These are phyloP conservation scores for Candida neerlandica DNA, from an alignment of 1,139 yeast species.

Conservation along the genomic window DNA sequence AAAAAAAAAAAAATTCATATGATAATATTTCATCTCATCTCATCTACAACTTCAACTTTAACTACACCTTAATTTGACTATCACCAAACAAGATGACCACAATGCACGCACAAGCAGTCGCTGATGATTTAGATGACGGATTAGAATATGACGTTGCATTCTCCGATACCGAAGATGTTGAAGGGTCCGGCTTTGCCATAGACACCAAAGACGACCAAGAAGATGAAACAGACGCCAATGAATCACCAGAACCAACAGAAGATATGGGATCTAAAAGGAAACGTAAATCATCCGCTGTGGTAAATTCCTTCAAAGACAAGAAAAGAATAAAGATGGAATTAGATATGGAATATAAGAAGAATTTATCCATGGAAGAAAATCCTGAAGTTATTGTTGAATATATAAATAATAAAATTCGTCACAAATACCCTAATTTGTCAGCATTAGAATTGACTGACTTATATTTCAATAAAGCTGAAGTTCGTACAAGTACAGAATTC, in stretches of 20 bases:
- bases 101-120: conserved; percentile 11
- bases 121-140: conserved; percentile 71
- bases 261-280: conserved; percentile 7
- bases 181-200: conserved; percentile 16
- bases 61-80: background rate
- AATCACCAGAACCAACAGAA: conserved; percentile 6
- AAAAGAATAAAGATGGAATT: conserved; percentile 62
- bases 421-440: conserved; percentile 57
- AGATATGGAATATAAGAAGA: conserved; percentile 53
- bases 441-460: conserved; percentile 64
- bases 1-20: background rate
- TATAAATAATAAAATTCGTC: conserved; percentile 54
- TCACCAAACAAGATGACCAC: conserved; percentile 9
- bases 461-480: conserved; percentile 49
- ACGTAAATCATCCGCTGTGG: conserved; percentile 19
- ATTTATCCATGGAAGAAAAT: conserved; percentile 48
- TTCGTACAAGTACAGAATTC: conserved; percentile 56
- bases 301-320: conserved; percentile 46
- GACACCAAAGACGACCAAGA: conserved; percentile 14
- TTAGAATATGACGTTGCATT: conserved; percentile 55
- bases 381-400: conserved; percentile 63
- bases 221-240: conserved; percentile 14
- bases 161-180: conserved; percentile 18
- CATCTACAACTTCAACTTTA: background rate
- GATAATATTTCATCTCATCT: conserved; percentile 6